phyloP scores from a whole-genome alignment of 2,329 filamentous ascomycete species.

The Basipetospora chlamydospora region DNA sequence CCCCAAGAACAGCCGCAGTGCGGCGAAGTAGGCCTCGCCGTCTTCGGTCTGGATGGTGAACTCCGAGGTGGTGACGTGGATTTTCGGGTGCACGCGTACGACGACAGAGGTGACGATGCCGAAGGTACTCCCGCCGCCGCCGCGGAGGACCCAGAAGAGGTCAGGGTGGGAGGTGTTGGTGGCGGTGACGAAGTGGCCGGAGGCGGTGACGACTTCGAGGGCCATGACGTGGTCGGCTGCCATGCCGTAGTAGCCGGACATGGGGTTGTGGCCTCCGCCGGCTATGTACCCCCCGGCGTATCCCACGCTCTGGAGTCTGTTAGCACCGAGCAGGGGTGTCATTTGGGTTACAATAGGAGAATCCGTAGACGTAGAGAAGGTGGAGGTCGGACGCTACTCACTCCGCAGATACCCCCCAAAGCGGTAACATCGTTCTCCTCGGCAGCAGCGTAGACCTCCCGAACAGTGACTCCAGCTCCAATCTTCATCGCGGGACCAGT shows the following conservation, averaged over 20 bases:
- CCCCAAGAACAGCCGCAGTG: constrained; percentile 25
- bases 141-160: constrained; percentile 48
- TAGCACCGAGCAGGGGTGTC: too few relatives aligned
- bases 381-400: too few relatives aligned
- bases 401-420: constrained; percentile 40
- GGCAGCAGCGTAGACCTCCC: constrained; percentile 36
- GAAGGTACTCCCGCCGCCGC: constrained; percentile 45
- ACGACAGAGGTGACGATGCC: constrained; percentile 42
- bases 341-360: too few relatives aligned
- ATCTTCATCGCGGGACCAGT: constrained; percentile 35
- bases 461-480: constrained; percentile 37
- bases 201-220: constrained; percentile 37
- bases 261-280: constrained; percentile 42
- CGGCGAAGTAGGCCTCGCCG: constrained; percentile 30
- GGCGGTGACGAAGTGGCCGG: constrained; percentile 31
- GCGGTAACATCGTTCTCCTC: constrained; percentile 28
- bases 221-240: constrained; percentile 43
- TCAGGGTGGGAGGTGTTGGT: constrained; percentile 32
- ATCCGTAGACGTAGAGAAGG: too few relatives aligned
- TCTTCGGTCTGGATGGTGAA: constrained; percentile 12
- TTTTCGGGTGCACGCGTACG: constrained; percentile 31
- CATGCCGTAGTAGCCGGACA: constrained; percentile 40
- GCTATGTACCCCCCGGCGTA: constrained; percentile 44
- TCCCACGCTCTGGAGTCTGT: constrained; percentile 37
- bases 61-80: constrained; percentile 16